Percentiles rank a stretch among this genome's conserved stretches.
These are phyloP conservation scores for Boletus reticulatus DNA, from an alignment of 768 basidiomycete genomes.

Conservation along the genomic window DNA sequence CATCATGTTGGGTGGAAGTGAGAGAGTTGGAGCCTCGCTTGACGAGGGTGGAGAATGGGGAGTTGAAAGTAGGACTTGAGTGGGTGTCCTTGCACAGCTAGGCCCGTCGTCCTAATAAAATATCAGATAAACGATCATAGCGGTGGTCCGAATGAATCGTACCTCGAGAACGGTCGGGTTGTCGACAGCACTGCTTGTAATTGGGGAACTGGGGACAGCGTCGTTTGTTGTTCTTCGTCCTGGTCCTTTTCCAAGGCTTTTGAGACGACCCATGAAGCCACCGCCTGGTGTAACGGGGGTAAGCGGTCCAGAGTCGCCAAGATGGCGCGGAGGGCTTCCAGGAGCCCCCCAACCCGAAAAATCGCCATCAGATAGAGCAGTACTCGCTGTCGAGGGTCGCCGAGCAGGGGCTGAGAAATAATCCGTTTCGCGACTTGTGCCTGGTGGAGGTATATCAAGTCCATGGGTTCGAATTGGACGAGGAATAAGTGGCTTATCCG, in stretches of 20 bases:
- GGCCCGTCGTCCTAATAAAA: slow-evolving; percentile 23
- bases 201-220: slow-evolving; percentile 24
- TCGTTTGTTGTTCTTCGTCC: slow-evolving; percentile 31
- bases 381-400: slow-evolving; percentile 43
- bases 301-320: slow-evolving; percentile 34
- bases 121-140: background rate
- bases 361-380: slow-evolving; percentile 48
- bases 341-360: slow-evolving; percentile 42
- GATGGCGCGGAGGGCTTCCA: slow-evolving; percentile 34
- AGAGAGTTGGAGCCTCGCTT: slow-evolving; percentile 67
- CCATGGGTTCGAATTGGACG: slow-evolving; percentile 44
- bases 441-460: slow-evolving; percentile 35
- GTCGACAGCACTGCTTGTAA: slow-evolving; percentile 16
- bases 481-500: slow-evolving; percentile 30
- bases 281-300: slow-evolving; percentile 50
- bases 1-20: slow-evolving; percentile 56
- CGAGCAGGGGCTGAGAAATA: slow-evolving; percentile 51
- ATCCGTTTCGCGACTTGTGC: slow-evolving; percentile 40
- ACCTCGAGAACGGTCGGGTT: slow-evolving; percentile 25
- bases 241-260: slow-evolving; percentile 65
- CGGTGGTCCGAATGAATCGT: background rate
- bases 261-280: slow-evolving; percentile 78
- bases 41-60: slow-evolving; percentile 65
- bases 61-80: slow-evolving; percentile 54
- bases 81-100: slow-evolving; percentile 43